A percentile compares a stretch with the other conserved stretches of the same genome.
These are phyloP conservation scores for Metarhizium album DNA, from an alignment of 2,329 filamentous ascomycete species.

Conservation along the genomic window DNA sequence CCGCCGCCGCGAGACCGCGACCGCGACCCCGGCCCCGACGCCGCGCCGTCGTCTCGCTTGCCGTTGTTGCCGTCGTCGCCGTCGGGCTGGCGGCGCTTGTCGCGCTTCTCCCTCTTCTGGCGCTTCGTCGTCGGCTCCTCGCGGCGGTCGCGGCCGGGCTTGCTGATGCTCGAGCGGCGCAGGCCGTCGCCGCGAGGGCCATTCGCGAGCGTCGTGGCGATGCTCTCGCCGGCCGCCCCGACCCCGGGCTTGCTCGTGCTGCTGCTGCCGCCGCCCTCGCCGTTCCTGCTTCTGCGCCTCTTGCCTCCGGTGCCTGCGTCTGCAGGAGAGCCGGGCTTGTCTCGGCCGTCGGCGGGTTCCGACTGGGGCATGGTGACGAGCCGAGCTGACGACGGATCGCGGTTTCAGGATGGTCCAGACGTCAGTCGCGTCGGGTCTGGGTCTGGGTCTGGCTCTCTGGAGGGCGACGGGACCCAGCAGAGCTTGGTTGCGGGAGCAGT, in stretches of 20 bases:
- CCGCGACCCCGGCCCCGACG: too few relatives aligned
- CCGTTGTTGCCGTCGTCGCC: background rate
- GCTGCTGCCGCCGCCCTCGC: background rate
- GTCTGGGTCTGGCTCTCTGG: background rate
- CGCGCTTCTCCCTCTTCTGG: slow-evolving; percentile 3
- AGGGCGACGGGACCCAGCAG: too few relatives aligned
- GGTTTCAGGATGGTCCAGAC: background rate
- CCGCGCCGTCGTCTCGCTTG: background rate
- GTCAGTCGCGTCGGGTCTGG: too few relatives aligned
- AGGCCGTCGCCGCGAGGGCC: slow-evolving; percentile 1
- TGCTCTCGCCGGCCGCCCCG: background rate
- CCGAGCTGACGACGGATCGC: background rate
- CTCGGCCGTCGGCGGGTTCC: slow-evolving; percentile 3
- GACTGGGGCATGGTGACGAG: slow-evolving; percentile 2
- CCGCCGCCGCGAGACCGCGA: background rate
- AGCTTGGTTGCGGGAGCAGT: too few relatives aligned
- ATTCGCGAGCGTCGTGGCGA: slow-evolving; percentile 2
- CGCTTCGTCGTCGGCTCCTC: slow-evolving; percentile 6
- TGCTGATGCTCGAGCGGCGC: slow-evolving; percentile 7
- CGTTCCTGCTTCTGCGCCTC: slow-evolving; percentile 5
- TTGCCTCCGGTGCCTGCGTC: slow-evolving; percentile 1
- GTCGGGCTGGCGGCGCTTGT: background rate
- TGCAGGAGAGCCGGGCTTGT: slow-evolving; percentile 3
- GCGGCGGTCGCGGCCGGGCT: slow-evolving; percentile 5
- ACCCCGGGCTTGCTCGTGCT: too few relatives aligned